Percentiles rank a stretch among this genome's conserved stretches.
These are phyloP conservation scores for Cyberlindnera veronae DNA, from an alignment of 805 yeast species.

Conservation along the genomic window DNA sequence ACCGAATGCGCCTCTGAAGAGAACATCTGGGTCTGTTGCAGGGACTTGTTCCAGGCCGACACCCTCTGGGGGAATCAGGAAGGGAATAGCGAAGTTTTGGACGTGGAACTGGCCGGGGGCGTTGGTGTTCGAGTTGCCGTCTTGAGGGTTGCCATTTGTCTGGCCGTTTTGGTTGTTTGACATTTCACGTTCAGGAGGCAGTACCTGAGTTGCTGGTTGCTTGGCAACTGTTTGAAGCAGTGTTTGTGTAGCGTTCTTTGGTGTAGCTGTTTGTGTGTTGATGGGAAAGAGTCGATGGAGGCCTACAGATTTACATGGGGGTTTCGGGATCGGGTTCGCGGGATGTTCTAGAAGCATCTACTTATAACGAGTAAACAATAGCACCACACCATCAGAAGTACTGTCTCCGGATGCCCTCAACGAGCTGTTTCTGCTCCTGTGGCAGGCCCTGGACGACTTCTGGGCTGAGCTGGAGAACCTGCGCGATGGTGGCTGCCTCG, in stretches of 20 bases:
- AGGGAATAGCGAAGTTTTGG: conserved; percentile 4
- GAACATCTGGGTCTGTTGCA: conserved; percentile 15
- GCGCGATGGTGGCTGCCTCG: conserved; percentile 53
- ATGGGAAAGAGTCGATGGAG: too few species aligned
- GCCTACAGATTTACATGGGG: too few species aligned
- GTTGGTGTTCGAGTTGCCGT: too few species aligned
- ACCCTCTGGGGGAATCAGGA: conserved; percentile 11
- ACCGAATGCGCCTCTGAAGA: conserved; percentile 21
- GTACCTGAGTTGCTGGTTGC: too few species aligned
- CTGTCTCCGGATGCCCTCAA: conserved; percentile 11
- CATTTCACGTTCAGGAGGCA: too few species aligned
- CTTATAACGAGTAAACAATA: too few species aligned
- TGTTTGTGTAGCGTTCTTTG: too few species aligned
- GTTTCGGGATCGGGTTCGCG: too few species aligned
- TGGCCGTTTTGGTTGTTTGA: not conserved
- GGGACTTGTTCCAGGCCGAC: conserved; percentile 14
- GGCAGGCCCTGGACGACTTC: conserved; percentile 18
- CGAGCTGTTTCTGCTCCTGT: conserved; percentile 13
- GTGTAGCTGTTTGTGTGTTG: too few species aligned
- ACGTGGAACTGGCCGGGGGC: not conserved
- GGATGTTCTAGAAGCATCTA: too few species aligned
- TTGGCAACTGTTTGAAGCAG: too few species aligned
- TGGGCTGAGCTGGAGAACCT: conserved; percentile 43
- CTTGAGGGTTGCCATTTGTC: not conserved
- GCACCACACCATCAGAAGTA: too few species aligned